phyloP scores from a whole-genome alignment of 163 green algal genomes.

The Scenedesmus sp. region DNA sequence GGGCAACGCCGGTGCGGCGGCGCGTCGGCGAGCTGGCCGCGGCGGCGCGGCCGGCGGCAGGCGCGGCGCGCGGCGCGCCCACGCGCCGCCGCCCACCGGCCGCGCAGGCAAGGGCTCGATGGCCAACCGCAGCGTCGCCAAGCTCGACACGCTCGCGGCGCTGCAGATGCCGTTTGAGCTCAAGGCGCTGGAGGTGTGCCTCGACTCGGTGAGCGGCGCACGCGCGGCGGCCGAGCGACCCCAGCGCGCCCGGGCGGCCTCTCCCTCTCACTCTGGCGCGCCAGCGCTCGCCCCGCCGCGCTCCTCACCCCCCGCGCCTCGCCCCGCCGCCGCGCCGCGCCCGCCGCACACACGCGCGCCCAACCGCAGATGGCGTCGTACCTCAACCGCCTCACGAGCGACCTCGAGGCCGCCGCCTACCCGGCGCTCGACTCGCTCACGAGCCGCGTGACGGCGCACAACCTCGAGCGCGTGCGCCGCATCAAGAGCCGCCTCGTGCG shows the following conservation, averaged over 20 bases:
- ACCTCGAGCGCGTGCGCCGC: conserved; percentile 87
- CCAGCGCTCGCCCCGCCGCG: not conserved
- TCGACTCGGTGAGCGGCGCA: conserved; percentile 73
- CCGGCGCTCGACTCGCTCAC: conserved; percentile 84
- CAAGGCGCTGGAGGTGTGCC: conserved; percentile 81
- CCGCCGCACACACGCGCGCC: not conserved
- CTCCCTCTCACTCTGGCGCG: not conserved
- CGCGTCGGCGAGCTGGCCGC: no score
- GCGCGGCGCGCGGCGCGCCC: not conserved
- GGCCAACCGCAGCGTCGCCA: conserved; percentile 12
- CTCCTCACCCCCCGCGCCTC: no score
- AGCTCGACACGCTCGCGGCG: conserved; percentile 38
- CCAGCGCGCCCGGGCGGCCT: no score
- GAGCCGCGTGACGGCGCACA: conserved; percentile 73
- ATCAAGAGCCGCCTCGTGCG: conserved; percentile 92
- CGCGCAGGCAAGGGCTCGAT: conserved; percentile 10
- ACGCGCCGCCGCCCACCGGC: no score
- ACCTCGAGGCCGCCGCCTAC: conserved; percentile 82
- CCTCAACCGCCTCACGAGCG: conserved; percentile 49
- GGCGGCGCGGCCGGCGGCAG: not conserved
- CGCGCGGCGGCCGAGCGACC: not conserved
- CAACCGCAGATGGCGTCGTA: conserved; percentile 39
- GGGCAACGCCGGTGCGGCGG: no score
- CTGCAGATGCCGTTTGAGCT: conserved; percentile 66
- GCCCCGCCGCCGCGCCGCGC: no score